Conservation (phyloP, 2,329 filamentous ascomycete species). For the Chaetoscypha palmicola region DNA sequence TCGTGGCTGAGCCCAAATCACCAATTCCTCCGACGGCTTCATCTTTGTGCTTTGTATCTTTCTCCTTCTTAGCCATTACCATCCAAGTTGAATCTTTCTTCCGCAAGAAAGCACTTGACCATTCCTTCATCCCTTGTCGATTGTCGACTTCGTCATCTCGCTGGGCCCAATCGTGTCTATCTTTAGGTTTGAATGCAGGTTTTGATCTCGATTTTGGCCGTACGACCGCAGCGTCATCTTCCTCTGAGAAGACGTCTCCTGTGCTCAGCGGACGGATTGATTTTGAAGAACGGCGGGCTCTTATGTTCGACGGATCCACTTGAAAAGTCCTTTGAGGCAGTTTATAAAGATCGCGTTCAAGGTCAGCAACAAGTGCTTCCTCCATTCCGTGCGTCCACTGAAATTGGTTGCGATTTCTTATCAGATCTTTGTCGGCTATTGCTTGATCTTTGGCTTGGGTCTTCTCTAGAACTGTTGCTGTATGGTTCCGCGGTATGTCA, state of each 20-base stretch:
- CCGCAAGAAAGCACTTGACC: constrained; percentile 30
- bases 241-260: constrained; percentile 21
- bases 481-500: constrained; percentile 11
- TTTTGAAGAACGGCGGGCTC: constrained; percentile 4
- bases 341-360: constrained; percentile 25
- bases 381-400: constrained; percentile 36
- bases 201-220: constrained; percentile 11
- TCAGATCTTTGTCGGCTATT: constrained; percentile 33
- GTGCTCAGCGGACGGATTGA: constrained; percentile 21
- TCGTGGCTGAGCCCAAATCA: constrained; percentile 15
- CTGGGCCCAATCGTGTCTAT: constrained; percentile 48
- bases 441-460: constrained; percentile 22
- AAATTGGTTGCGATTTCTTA: constrained; percentile 38
- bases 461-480: constrained; percentile 15
- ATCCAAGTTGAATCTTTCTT: constrained; percentile 45
- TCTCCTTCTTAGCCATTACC: constrained; percentile 36
- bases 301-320: constrained; percentile 19
- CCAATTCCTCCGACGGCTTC: constrained; percentile 15
- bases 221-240: constrained; percentile 12
- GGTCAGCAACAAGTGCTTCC: constrained; percentile 31
- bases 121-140: constrained; percentile 20
- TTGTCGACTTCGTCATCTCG: constrained; percentile 34
- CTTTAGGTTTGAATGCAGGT: constrained; percentile 12
- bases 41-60: constrained; percentile 18
- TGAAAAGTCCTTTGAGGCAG: constrained; percentile 32